Evolutionary conservation across 108 stramenopile species (phyloP), one percentile per base, ranked within the genome.

Genomic region (Cylindrotheca closterium): DNA sequence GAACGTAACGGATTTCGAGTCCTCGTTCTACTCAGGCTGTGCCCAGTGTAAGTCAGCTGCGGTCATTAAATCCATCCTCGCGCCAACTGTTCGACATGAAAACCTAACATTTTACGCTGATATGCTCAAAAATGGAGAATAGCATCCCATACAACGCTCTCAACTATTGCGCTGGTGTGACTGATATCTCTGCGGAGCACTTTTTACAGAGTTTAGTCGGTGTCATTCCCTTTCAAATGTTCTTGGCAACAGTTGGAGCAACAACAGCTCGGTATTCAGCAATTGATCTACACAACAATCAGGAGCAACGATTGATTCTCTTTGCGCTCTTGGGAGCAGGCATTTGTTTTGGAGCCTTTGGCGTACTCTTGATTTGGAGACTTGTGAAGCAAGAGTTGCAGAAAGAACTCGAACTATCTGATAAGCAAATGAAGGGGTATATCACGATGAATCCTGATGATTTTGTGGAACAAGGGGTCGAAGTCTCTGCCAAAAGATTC

Each of bases 131-230:
- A n/a, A n/a, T n/a, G n/a, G n/a, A n/a, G n/a, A n/a, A n/a, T n/a
- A n/a, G n/a, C 15, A 73, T 88, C 31, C 87, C 87, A 2, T 88
- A 82, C 65, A 84, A 84, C 69, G 83, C 66, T 5, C 46, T 88
- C 26, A 88, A 88, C 51, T 80, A 88, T 60, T 60, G 79, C 42
- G 74, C 71, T 32, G 87, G 87, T 3, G 71, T 79, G 21, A 87
- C 92, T 7, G 73, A 64, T 4, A 53, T 74, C 30, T 23, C 29
- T 5, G 25, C 53, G 32, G 56, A 55, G 19, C 65, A 74, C 47
- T 74, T 74, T 63, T 37, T 51, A 0, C 22, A 60, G 48, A 63
- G 60, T 55, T 47, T 74, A 54, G 34, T 74, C 4, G 73, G 73
- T 5, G 51, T 74, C 23, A 28, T 74, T 7, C 73, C 73, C 47